Evolutionary conservation across 1,139 yeast genomes (phyloP), one percentile per base, ranked within the genome.

Genomic region (Sugiyamaella sp.): DNA sequence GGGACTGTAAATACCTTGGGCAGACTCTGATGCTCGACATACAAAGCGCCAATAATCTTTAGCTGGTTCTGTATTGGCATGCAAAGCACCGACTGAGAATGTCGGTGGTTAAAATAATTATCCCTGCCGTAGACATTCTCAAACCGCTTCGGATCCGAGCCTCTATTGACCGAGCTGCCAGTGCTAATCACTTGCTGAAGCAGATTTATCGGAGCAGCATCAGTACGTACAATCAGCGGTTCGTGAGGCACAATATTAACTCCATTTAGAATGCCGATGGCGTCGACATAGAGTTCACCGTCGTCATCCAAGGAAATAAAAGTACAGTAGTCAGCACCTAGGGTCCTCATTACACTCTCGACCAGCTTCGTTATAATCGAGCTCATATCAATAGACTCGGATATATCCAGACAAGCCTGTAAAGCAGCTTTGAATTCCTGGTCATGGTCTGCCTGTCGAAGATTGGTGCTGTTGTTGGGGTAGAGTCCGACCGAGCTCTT

Each of bases 251-350:
- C 52, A 21, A 68, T 63, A 45, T 71, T 72, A 20, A 76, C 70
- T 37, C 74, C 74, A 55, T 69, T 71, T 2, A 72, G 61, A 1
- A 79, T 54, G 3, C 51, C 70, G 32, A 79, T 72, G 0, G 82
- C 80, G 42, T 71, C 76, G 39, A 80, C 71, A 46, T 69, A 66
- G 1, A 67, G 63, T 2, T 75, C 80, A 5, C 63, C 66, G 37
- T 63, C 66, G 16, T 66, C 71, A 9, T 73, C 74, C 29, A 69
- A 61, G 16, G 77, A 65, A 2, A 78, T 71, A 32, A 79, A 74
- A 1, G 74, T 78, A 2, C 81, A 80, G 62, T 76, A 71, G 45
- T 77, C 80, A 1, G 78, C 80, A 3, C 71, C 77, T 2, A 78
- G 65, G 42, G 78, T 74, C 48, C 66, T 60, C 38, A 79, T 70